Percentiles rank a stretch among this genome's conserved stretches.
phyloP scores from a whole-genome alignment of 345 rosid genomes.

The Fremontodendron californicum region DNA sequence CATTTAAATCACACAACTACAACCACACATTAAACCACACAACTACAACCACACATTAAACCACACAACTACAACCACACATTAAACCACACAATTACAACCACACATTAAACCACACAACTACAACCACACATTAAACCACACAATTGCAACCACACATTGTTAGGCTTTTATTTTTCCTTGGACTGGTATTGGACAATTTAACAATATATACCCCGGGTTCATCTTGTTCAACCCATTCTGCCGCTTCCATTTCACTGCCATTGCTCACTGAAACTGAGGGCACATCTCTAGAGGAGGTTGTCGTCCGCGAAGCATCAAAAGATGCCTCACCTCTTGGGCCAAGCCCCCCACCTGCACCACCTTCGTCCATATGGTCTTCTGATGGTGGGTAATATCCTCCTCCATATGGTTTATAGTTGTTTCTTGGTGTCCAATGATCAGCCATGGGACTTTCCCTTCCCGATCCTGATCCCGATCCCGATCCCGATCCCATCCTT shows the following conservation, averaged over 20 bases:
- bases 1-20: too few species aligned
- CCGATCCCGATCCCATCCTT: constrained; percentile 64
- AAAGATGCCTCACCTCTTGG: constrained; percentile 43
- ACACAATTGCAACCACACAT: too few species aligned
- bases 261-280: constrained; percentile 81
- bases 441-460: constrained; percentile 68
- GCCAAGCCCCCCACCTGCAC: constrained; percentile 33
- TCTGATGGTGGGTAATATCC: constrained; percentile 29
- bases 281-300: constrained; percentile 86
- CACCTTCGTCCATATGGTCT: constrained; percentile 33
- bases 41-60: too few species aligned
- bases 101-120: too few species aligned
- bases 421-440: constrained; percentile 72
- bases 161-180: too few species aligned
- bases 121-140: too few species aligned
- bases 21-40: too few species aligned
- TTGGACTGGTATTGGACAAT: too few species aligned
- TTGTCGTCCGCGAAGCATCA: constrained; percentile 76
- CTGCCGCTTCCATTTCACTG: constrained; percentile 81
- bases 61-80: too few species aligned
- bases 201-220: constrained; percentile 94
- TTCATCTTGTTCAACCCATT: constrained; percentile 93
- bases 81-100: too few species aligned
- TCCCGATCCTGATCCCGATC: too few species aligned
- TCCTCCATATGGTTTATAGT: constrained; percentile 49